Evolutionary conservation across 371 early-diverging fungal species (phyloP), one percentile per base, ranked within the genome.

Genomic region (Mucor irregularis): DNA sequence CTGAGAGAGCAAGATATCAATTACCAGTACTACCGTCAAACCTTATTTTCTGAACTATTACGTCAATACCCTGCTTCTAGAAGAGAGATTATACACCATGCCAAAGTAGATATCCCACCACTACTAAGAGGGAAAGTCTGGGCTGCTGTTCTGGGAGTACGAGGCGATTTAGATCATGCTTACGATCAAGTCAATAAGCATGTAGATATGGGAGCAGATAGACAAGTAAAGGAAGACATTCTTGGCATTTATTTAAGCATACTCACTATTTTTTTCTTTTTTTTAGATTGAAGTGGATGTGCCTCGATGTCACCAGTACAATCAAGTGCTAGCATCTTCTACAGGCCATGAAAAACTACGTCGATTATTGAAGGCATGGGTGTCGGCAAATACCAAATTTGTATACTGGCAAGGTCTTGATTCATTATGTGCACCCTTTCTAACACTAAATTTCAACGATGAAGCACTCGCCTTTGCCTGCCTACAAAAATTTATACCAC

Each of bases 361-460:
- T 48, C 72, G 88, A 24, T 46, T 92, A 5, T 60, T 90, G 22
- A 89, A 88, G 64, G 79, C 86, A 21, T 90, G 89, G 89, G 75
- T 89, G 0, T 71, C 78, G 2, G 82, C 79, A 0, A 86, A 89
- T 49, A 76, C 67, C 13, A 59, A 78, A 8, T 56, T 79, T n/a
- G 92, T 90, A 11, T 93, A 93, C 56, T 93, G 93, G 93, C 93
- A 93, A 85, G 92, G 51, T 17, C 68, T 93, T 37, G 92, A 92
- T 65, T 91, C 91, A 7, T 66, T 92, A 1, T 84, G 86, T 53
- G 92, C 92, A 0, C 88, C 90, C 0, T 91, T 92, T 53, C 56
- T 92, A 45, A 78, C 86, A 3, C 66, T 90, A 13, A 85, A 87
- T 54, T 91, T 88, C 48, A 82, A 83, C 56, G 82, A 91, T 30